Evolutionary conservation across 2,329 filamentous ascomycete species (phyloP).

Genomic region (Acrodontium crateriforme): DNA sequence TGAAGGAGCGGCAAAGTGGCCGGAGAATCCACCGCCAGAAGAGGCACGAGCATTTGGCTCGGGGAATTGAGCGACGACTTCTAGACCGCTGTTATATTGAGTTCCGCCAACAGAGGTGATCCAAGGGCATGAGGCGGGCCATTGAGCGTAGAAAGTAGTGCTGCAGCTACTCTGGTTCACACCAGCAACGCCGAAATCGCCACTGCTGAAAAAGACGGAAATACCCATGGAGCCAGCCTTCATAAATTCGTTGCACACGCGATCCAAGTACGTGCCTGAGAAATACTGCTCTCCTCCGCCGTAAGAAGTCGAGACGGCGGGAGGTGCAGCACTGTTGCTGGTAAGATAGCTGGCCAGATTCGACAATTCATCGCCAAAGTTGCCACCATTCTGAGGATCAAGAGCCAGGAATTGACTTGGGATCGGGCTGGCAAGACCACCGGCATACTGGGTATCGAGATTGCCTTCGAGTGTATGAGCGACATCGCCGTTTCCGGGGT

Average conservation of each 20-base stretch:
- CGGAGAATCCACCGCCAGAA: constrained; percentile 21
- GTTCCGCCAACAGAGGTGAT: constrained; percentile 31
- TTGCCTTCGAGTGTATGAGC: neutral
- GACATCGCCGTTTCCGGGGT: neutral
- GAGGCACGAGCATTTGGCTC: constrained; percentile 26
- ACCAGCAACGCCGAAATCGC: constrained; percentile 43
- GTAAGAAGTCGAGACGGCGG: neutral
- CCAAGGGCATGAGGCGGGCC: constrained; percentile 30
- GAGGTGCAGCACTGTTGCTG: neutral
- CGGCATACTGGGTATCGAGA: neutral
- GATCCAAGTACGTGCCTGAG: constrained; percentile 22
- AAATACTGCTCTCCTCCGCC: constrained; percentile 19
- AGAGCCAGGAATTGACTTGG: neutral
- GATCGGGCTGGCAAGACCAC: neutral
- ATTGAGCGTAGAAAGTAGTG: constrained; percentile 27
- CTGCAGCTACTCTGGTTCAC: constrained; percentile 28
- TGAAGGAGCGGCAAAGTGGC: constrained; percentile 25
- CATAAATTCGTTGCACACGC: constrained; percentile 1
- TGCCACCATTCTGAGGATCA: neutral
- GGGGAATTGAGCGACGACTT: constrained; percentile 33
- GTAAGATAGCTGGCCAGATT: neutral
- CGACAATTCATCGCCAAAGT: neutral
- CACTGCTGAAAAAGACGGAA: constrained; percentile 42
- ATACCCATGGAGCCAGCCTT: constrained; percentile 1
- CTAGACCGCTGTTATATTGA: constrained; percentile 30